These are phyloP conservation scores for Nakaseomyces delphensis DNA, from an alignment of 1,139 yeast species.

Conservation along the genomic window DNA sequence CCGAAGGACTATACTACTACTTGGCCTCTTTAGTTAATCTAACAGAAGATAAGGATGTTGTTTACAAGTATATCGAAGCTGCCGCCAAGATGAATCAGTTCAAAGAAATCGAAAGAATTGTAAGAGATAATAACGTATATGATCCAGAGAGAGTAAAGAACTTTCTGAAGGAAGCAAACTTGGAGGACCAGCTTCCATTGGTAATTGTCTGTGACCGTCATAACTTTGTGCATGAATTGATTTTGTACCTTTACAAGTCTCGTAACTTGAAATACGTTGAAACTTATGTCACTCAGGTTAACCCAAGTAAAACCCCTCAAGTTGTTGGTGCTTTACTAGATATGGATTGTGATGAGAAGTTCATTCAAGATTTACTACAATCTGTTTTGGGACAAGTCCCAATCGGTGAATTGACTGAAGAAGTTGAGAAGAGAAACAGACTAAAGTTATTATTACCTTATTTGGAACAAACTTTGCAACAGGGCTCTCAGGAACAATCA, in stretches of 20 bases:
- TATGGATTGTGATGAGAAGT: conserved; percentile 91
- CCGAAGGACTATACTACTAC: conserved; percentile 90
- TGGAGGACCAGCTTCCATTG: conserved; percentile 92
- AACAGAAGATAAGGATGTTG: conserved; percentile 91
- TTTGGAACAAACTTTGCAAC: conserved; percentile 78
- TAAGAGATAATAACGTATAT: conserved; percentile 86
- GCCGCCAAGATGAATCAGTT: conserved; percentile 86
- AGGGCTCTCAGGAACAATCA: conserved; percentile 86
- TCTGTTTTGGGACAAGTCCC: conserved; percentile 95
- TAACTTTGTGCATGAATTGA: conserved; percentile 85
- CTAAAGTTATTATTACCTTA: conserved; percentile 85
- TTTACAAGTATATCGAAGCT: conserved; percentile 89
- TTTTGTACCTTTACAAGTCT: conserved; percentile 86
- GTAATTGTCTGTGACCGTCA: conserved; percentile 93
- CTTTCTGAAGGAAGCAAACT: conserved; percentile 85
- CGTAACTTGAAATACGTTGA: conserved; percentile 93
- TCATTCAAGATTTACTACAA: conserved; percentile 70
- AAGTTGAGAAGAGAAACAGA: conserved; percentile 94
- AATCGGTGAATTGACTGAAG: conserved; percentile 76
- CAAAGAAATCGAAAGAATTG: conserved; percentile 92
- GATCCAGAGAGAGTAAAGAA: conserved; percentile 97
- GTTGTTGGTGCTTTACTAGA: conserved; percentile 93
- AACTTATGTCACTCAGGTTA: conserved; percentile 94
- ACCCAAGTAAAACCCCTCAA: conserved; percentile 91
- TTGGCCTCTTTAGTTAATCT: conserved; percentile 87